Base-by-base conservation (phyloP, 1,284 basidiomycete species). In the Sanghuangporus weigelae region DNA sequence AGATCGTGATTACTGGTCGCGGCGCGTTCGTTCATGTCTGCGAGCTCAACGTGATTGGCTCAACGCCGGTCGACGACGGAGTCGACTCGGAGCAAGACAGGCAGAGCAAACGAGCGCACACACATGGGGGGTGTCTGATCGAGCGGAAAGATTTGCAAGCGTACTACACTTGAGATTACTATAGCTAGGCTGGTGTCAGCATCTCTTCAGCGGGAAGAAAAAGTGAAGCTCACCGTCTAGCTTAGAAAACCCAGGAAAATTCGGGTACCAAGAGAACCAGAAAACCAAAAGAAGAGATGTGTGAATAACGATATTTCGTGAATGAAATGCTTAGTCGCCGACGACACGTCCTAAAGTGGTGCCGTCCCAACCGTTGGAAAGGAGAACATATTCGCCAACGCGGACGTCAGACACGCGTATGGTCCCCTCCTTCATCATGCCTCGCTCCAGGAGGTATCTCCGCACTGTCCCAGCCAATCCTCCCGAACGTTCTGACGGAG, bases 391-490 rank as follows among this genome's bases (percentile, higher is more conserved):
- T 68, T 91, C 89, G 14, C 84, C 83, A 19, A 79, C 70, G 51
- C 72, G 68, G n/a, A 90, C 70, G 38, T 71, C 72, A 42, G 79
- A 76, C 65, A 73, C 75, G 21, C 70, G 77, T 57, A 90, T 68
- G 12, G 74, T 71, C 31, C 69, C 73, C 60, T 76, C 71, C 72
- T 38, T 70, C 70, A 49, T 80, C 82, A 69, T 84, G 81, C 77
- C 79, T 54, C 84, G 78, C 62, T 85, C 82, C 26, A 92, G 73
- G 5, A 92, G 73, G 80, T 82, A 87, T 42, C 84, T 78, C 14
- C 90, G 78, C 64, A 85, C 76, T 40, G 89, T 84, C 16, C 90
- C 90, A 7, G 81, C 74, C n/a, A 92, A 78, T 69, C 89, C 90
- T 16, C 90, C 89, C 21, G 80, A 80, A 0, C 75, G 72, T 10